Base-by-base conservation (phyloP, 2,329 filamentous ascomycete genomes). In the Sporothrix phasma region DNA sequence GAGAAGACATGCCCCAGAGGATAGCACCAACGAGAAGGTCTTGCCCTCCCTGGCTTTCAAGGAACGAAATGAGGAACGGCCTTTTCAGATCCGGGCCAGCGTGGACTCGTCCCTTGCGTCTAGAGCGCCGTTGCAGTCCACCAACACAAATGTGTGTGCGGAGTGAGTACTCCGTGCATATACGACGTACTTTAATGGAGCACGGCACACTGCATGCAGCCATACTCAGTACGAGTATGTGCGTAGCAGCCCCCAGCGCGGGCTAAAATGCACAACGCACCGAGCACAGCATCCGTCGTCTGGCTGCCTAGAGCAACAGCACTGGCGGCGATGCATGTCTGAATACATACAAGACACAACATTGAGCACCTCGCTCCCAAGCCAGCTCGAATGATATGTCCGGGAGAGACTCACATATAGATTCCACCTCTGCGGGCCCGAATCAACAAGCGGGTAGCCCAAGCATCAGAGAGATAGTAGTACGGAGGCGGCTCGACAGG, bases 61-160 rank as follows among this genome's bases (percentile, higher is more conserved):
- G 54, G 29, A 41, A 59, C 19, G 56, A 59, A 59, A 59, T 59
- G 39, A 59, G 39, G 39, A 59, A 46, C 17, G 24, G 17, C 56
- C 17, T 45, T 41, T 43, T 59, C 56, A 46, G 56, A 39, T 59
- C 24, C 34, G 7, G 39, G 8, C 39, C 56, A 31, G 39, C 56
- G 24, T 59, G 56, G 39, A 45, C 13, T 15, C 19, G 39, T 29
- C 56, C 56, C 56, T 59, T 59, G 56, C 56, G 24, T 59, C 39
- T 22, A 10, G 39, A 31, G 15, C 39, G 24, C 56, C 24, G 39
- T 31, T 45, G 39, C 54, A 43, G 37, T 43, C 51, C 31, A 22
- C 34, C n/a, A 13, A 58, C 37, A 39, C n/a, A n/a, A n/a, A n/a
- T n/a, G n/a, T n/a, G n/a, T n/a, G n/a, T n/a, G n/a, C n/a, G n/a